Conservation (phyloP, 257 asterid genomes). For the Nicotiana tabacum region DNA sequence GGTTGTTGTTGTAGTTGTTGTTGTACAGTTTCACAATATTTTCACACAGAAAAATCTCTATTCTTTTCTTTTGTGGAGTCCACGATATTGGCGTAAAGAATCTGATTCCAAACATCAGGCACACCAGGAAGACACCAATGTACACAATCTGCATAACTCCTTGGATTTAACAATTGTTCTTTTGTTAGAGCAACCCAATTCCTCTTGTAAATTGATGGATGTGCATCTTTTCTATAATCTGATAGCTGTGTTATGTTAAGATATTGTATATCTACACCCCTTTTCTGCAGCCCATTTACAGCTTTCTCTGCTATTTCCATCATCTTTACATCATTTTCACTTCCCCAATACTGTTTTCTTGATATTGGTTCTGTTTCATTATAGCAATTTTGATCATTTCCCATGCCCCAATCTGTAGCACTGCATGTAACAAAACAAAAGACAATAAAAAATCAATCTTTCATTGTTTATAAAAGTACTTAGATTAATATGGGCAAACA, state of each 20-base stretch:
- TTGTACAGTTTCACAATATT: background rate
- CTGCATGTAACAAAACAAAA: constrained; percentile 8
- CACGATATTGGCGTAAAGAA: constrained; percentile 28
- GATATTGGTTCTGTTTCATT: constrained; percentile 27
- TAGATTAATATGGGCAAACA: background rate
- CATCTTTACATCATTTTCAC: constrained; percentile 15
- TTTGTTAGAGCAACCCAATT: constrained; percentile 20
- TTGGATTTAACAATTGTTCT: constrained; percentile 21
- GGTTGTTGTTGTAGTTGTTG: no score
- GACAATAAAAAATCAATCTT: background rate
- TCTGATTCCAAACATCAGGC: constrained; percentile 41
- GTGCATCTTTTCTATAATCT: constrained; percentile 41
- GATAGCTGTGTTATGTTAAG: constrained; percentile 34
- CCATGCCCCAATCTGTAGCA: constrained; percentile 28
- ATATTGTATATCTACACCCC: constrained; percentile 26
- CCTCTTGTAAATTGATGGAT: constrained; percentile 32
- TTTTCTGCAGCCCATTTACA: constrained; percentile 15
- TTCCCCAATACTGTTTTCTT: constrained; percentile 23
- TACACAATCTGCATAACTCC: constrained; percentile 30
- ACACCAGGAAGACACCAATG: constrained; percentile 49
- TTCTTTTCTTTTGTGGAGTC: background rate
- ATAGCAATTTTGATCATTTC: constrained; percentile 28
- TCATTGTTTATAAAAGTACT: background rate
- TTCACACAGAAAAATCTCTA: background rate
- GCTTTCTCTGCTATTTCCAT: constrained; percentile 22